Evolutionary conservation across 2,329 filamentous ascomycete species (phyloP).

Genomic region (Pestalotiopsis sp.): DNA sequence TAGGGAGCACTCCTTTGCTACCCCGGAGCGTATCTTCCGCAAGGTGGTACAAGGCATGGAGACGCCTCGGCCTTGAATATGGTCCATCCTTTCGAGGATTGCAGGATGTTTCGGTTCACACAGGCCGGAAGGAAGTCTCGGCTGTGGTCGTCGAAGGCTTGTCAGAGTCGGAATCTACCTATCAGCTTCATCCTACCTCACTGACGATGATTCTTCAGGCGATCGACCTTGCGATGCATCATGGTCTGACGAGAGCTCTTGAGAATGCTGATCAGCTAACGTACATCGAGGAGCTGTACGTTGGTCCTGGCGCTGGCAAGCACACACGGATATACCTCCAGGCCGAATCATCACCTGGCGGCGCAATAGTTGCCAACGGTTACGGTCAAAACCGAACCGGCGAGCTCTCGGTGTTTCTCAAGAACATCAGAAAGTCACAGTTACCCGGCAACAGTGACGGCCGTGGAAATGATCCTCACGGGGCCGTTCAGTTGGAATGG

Average conservation of each 20-base stretch:
- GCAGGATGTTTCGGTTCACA: not conserved
- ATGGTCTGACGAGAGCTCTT: not conserved
- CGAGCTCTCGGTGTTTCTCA: not conserved
- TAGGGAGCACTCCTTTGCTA: not conserved
- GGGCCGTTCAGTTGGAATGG: not conserved
- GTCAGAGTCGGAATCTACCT: not conserved
- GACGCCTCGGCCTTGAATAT: slow-evolving; percentile 8
- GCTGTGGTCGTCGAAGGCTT: slow-evolving; percentile 1
- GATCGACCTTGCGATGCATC: not conserved
- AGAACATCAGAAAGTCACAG: not conserved
- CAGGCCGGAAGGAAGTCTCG: not conserved
- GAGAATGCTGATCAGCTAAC: not conserved
- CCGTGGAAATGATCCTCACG: not conserved
- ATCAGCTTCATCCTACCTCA: slow-evolving; percentile 2
- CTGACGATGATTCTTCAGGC: not conserved
- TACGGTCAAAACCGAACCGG: not conserved
- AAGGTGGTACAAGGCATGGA: slow-evolving; percentile 1
- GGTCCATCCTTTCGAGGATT: not conserved
- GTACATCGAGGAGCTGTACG: slow-evolving; percentile 6
- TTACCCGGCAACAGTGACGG: not conserved
- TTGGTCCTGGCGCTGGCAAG: not conserved
- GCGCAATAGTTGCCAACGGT: not conserved
- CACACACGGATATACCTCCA: not conserved
- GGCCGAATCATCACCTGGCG: not conserved
- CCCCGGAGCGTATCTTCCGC: not conserved